phyloP scores from a whole-genome alignment of 164 flowering plant species.

The Vitis amurensis region DNA sequence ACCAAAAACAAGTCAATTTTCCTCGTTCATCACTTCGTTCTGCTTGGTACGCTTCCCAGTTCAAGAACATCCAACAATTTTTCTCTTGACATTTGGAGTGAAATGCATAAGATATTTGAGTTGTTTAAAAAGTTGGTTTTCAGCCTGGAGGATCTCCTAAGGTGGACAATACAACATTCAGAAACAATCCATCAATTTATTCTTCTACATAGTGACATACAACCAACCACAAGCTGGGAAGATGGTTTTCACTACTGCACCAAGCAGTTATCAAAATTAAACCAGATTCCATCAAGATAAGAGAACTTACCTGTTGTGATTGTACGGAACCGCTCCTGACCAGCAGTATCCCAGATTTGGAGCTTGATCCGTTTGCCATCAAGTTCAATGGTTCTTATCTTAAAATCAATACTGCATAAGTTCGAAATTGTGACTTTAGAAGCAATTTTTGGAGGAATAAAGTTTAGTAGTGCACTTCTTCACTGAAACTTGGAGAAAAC shows the following conservation, averaged over 20 bases:
- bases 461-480: background rate
- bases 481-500: conserved; percentile 8
- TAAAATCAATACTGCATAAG: conserved; percentile 63
- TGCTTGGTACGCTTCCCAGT: background rate
- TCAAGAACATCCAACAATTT: background rate
- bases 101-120: background rate
- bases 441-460: background rate
- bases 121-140: too few relatives aligned
- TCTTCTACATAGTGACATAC: background rate
- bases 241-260: background rate
- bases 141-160: too few relatives aligned
- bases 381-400: conserved; percentile 77
- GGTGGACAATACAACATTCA: too few relatives aligned
- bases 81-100: background rate
- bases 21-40: background rate
- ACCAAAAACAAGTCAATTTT: too few relatives aligned
- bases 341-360: conserved; percentile 84
- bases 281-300: background rate
- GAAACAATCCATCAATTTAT: too few relatives aligned
- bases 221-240: background rate
- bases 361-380: conserved; percentile 69
- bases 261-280: background rate
- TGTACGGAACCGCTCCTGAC: conserved; percentile 73
- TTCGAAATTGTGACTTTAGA: background rate
- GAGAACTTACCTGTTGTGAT: conserved; percentile 55